A percentile compares a stretch with the other conserved stretches of the same genome.
These are phyloP conservation scores for Aspergillus persii DNA, from an alignment of 2,329 filamentous ascomycete genomes.

Conservation along the genomic window DNA sequence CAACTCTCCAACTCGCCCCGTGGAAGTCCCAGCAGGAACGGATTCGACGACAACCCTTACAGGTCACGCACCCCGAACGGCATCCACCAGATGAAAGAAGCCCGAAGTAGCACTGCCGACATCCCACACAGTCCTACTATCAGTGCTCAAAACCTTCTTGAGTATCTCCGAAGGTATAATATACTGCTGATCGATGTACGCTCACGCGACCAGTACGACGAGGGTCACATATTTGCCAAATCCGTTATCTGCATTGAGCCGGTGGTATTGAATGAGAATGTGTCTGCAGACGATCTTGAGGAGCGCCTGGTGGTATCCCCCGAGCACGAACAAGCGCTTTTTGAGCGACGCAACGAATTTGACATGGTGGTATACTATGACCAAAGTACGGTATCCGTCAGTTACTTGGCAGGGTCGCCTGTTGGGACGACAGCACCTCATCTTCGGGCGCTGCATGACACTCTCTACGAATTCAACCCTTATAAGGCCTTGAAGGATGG, in stretches of 20 bases:
- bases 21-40: slow-evolving; percentile 34
- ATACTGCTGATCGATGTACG: slow-evolving; percentile 86
- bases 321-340: slow-evolving; percentile 66
- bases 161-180: slow-evolving; percentile 64
- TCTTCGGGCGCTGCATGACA: slow-evolving; percentile 72
- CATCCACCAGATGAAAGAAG: slow-evolving; percentile 34
- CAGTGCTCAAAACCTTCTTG: slow-evolving; percentile 66
- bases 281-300: slow-evolving; percentile 62
- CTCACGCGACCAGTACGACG: slow-evolving; percentile 74
- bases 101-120: slow-evolving; percentile 46
- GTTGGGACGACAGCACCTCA: slow-evolving; percentile 50
- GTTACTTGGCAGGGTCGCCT: slow-evolving; percentile 53
- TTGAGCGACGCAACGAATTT: slow-evolving; percentile 70
- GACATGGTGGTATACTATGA: slow-evolving; percentile 93
- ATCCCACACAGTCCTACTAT: slow-evolving; percentile 61
- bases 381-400: slow-evolving; percentile 59
- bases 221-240: slow-evolving; percentile 82
- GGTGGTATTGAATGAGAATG: slow-evolving; percentile 66
- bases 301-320: slow-evolving; percentile 49
- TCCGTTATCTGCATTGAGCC: slow-evolving; percentile 90
- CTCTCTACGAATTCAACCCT: slow-evolving; percentile 79
- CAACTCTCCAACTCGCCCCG: slow-evolving; percentile 33
- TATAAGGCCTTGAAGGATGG: slow-evolving; percentile 66
- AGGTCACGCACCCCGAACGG: slow-evolving; percentile 46
- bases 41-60: slow-evolving; percentile 43